Evolutionary conservation across 1,284 basidiomycete species (phyloP), one percentile per base, ranked within the genome.

Genomic region (Trametes hirsuta): DNA sequence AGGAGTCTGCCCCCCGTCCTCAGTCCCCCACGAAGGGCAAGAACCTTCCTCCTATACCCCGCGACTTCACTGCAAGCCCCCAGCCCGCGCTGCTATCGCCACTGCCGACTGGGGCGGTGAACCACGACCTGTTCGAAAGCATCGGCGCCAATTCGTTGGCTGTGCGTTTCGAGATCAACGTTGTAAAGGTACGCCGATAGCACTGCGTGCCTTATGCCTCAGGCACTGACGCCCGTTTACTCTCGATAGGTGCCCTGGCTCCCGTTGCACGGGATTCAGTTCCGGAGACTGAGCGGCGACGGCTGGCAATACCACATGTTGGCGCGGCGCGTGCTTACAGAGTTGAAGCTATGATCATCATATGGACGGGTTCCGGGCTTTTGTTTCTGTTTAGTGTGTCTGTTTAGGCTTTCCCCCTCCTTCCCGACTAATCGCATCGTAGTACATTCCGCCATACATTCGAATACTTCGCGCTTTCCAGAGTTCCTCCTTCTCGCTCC

Each of bases 221-320:
- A 50, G 37, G 46, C 46, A n/a, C 35, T 68, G 47, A 53, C 45
- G 52, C 34, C 49, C 22, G 14, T n/a, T 9, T 15, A 47, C 24
- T 50, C 47, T 47, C 63, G 67, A 4, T 69, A 97, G 93, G 93
- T 98, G 18, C 97, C 97, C 35, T 93, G 91, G 83, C 76, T 99
- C 59, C 94, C 96, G 1, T 80, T 99, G 35, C 94, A 98, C 72
- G 97, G 97, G 1, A 90, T 99, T 59, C 97, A 98, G 73, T 99
- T 99, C 81, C 87, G 96, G 55, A 83, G 97, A 58, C 86, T 92
- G 0, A 87, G 93, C 46, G 96, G 96, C 3, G 95, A 98, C 68
- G 94, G 94, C 2, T 98, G 95, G 96, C 95, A 98, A 77, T 97
- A 98, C 74, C 93, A 95, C 74, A 95, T 95, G 91, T 83, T 98